Conservation (phyloP, 371 early-diverging fungal species). For the Mortierella sp. region DNA sequence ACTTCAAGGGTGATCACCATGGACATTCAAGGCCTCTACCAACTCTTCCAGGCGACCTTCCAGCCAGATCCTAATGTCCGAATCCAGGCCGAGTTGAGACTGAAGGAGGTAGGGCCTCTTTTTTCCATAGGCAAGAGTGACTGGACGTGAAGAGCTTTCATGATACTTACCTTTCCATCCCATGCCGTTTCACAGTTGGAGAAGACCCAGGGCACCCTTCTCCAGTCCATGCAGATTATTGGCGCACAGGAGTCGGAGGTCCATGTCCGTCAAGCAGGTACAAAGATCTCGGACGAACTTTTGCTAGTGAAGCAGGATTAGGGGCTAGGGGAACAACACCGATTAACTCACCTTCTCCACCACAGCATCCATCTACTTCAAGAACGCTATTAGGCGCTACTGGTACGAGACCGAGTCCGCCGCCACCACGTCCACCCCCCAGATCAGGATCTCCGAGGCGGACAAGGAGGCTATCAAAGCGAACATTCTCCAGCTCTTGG, state of each 20-base stretch:
- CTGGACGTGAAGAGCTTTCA: not conserved
- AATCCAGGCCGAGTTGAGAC: constrained; percentile 76
- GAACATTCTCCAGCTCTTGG: constrained; percentile 80
- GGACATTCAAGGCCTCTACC: constrained; percentile 56
- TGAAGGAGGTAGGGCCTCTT: constrained; percentile 52
- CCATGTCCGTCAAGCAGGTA: constrained; percentile 83
- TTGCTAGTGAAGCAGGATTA: not conserved
- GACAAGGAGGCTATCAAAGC: constrained; percentile 78
- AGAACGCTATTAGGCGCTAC: constrained; percentile 81
- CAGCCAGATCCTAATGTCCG: constrained; percentile 82
- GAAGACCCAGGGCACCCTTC: constrained; percentile 69
- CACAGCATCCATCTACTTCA: constrained; percentile 93
- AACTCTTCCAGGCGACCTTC: constrained; percentile 81
- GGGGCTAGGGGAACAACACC: not conserved
- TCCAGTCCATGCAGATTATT: constrained; percentile 77
- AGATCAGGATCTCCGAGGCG: constrained; percentile 63
- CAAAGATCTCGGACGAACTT: not conserved
- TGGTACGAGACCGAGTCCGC: constrained; percentile 71
- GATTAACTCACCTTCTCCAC: not conserved
- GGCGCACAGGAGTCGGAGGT: constrained; percentile 68
- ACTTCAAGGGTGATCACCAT: constrained; percentile 15
- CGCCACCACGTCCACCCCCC: constrained; percentile 29
- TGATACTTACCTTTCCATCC: not conserved
- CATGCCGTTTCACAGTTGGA: constrained; percentile 58
- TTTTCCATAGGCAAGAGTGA: not conserved